Conservation (phyloP, 352 stramenopile genomes). For the Albugo laibachii region DNA sequence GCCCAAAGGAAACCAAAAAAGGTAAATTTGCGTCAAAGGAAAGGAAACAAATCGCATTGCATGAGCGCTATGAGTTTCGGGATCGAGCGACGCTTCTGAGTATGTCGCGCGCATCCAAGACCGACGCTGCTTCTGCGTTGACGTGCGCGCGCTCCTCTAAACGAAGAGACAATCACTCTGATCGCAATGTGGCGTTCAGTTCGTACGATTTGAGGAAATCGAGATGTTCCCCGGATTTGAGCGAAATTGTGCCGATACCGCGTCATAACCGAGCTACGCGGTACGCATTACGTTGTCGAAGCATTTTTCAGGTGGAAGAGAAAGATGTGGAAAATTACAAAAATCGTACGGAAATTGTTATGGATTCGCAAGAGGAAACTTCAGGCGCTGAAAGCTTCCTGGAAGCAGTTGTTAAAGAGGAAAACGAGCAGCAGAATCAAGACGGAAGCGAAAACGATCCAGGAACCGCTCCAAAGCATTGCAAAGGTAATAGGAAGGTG, state of each 20-base stretch:
- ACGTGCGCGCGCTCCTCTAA: too few species aligned
- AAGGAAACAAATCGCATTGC: too few species aligned
- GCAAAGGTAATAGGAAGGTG: conserved; percentile 7
- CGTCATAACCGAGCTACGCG: conserved; percentile 14
- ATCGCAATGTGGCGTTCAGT: too few species aligned
- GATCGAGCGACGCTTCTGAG: too few species aligned
- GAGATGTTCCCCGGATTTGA: too few species aligned
- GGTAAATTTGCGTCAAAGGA: too few species aligned
- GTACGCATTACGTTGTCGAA: conserved; percentile 36
- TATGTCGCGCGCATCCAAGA: too few species aligned
- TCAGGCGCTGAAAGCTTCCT: background rate
- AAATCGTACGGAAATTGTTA: conserved; percentile 3
- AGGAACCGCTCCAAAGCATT: conserved; percentile 11
- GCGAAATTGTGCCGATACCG: background rate
- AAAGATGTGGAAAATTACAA: conserved; percentile 12
- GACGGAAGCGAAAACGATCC: conserved; percentile 11
- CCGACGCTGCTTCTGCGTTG: too few species aligned
- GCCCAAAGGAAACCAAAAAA: too few species aligned
- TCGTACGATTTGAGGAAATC: too few species aligned
- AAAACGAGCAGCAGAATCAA: conserved; percentile 7
- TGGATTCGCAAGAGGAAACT: background rate
- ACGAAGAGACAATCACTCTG: too few species aligned
- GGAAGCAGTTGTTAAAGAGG: background rate
- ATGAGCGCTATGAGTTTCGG: too few species aligned
- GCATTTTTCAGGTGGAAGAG: conserved; percentile 14